These are phyloP conservation scores for Croton setiger DNA, from an alignment of 441 rosid genomes.

Conservation along the genomic window DNA sequence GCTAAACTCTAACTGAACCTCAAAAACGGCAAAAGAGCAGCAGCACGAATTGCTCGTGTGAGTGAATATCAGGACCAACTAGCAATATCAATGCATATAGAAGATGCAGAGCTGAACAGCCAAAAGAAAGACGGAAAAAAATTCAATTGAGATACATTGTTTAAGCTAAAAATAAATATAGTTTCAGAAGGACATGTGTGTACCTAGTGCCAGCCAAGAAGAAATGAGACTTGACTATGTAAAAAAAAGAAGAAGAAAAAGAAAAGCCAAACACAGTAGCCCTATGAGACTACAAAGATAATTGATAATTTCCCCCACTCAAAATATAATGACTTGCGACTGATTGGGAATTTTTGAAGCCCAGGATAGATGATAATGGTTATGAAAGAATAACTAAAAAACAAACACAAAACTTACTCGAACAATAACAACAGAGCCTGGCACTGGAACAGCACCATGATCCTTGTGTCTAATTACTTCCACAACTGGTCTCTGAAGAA, in stretches of 20 bases:
- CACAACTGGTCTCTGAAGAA: conserved; percentile 61
- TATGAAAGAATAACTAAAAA: neutral
- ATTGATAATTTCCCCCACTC: no score
- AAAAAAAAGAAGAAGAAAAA: no score
- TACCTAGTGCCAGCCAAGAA: no score
- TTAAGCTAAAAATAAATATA: neutral
- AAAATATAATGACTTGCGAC: no score
- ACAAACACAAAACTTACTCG: conserved; percentile 46
- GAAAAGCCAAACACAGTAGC: no score
- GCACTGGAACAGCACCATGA: conserved; percentile 76
- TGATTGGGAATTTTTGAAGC: neutral
- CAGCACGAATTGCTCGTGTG: neutral
- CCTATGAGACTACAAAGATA: neutral
- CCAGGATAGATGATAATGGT: neutral
- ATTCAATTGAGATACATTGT: neutral
- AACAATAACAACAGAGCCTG: conserved; percentile 73
- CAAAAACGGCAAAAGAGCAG: neutral
- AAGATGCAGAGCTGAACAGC: neutral
- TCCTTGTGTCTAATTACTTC: conserved; percentile 84
- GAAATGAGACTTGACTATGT: no score
- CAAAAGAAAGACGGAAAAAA: neutral
- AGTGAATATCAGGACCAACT: neutral
- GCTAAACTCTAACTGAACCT: neutral
- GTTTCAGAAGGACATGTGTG: no score
- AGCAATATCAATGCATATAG: neutral